Conservation (phyloP, 345 rosid species). For the Eutrema heterophyllum region DNA sequence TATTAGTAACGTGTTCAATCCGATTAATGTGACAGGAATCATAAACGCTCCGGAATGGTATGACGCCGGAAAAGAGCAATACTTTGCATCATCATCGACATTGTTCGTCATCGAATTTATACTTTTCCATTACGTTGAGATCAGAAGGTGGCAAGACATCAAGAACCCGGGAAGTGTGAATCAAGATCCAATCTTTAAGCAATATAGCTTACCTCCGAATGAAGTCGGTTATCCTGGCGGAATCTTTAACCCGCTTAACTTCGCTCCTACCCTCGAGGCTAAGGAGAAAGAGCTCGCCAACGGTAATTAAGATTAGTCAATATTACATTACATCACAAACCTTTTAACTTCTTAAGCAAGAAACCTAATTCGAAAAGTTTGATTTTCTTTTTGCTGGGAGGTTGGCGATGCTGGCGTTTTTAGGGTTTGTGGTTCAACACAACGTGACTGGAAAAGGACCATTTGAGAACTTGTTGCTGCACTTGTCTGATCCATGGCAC, state of each 20-base stretch:
- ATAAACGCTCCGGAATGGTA: conserved; percentile 75
- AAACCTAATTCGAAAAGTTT: neutral
- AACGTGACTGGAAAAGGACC: conserved; percentile 94
- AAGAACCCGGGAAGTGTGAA: conserved; percentile 93
- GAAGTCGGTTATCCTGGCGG: conserved; percentile 89
- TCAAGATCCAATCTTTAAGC: conserved; percentile 97
- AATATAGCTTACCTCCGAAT: conserved; percentile 81
- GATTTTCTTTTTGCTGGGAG: conserved; percentile 51
- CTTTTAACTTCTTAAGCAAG: neutral
- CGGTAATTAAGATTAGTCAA: conserved; percentile 36
- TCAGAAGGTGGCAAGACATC: conserved; percentile 95
- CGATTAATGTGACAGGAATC: conserved; percentile 24
- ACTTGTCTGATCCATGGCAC: conserved; percentile 96
- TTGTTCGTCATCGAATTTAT: conserved; percentile 92
- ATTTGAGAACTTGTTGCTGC: conserved; percentile 87
- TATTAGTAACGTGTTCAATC: neutral
- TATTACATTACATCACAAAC: neutral
- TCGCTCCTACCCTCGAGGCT: conserved; percentile 74
- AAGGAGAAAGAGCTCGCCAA: conserved; percentile 94
- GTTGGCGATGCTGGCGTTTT: conserved; percentile 92
- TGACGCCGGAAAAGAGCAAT: conserved; percentile 82
- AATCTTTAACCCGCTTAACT: conserved; percentile 84
- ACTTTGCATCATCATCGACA: conserved; percentile 88
- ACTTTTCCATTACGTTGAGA: conserved; percentile 89
- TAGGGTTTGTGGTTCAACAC: conserved; percentile 79